Evolutionary conservation across 1,284 basidiomycete genomes (phyloP), one percentile per base, ranked within the genome.

Genomic region (Porogramme epimiltina): DNA sequence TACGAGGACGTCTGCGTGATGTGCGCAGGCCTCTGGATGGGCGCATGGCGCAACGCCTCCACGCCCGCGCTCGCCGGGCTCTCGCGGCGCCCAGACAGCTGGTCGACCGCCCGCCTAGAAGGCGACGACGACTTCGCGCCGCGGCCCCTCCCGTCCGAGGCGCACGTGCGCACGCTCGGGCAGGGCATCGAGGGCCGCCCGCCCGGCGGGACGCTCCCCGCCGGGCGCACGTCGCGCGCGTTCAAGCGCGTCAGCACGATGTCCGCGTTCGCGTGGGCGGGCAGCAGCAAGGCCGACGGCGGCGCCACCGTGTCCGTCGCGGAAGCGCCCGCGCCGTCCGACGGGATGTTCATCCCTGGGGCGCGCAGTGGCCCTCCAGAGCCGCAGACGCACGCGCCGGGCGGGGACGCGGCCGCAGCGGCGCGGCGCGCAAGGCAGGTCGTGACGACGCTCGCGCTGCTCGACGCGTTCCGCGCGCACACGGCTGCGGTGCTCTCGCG

Each of bases 1-100:
- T 92, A 91, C 62, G 89, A 92, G 68, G 89, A 91, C 55, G 85
- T 87, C 11, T 91, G 89, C 56, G 73, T 91, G 38, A 74, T 89
- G 44, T 91, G 89, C 62, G 89, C 88, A 0, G 82, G 86, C 2
- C 74, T 90, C 15, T 90, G 87, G 86, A 80, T 87, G 63, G 85
- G 85, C 81, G 86, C 76, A 78, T 42, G 73, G 73, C 42, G 79
- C 77, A 55, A 76, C 22, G 18, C 36, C 79, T 0, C 60, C 69
- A 1, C 63, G 65, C 50, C 76, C 76, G 5, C 80, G 77, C 55
- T 76, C 78, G n/a, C 77, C 66, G 16, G 70, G 71, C 42, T 76
- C 24, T 45, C 54, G 2, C 55, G 75, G 3, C 66, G 74, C 15
- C 59, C 60, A 10, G 68, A 73, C 46, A 77, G 80, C 46, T 82